Evolutionary conservation across 768 basidiomycete genomes (phyloP).

Genomic region (Suillus sp.): DNA sequence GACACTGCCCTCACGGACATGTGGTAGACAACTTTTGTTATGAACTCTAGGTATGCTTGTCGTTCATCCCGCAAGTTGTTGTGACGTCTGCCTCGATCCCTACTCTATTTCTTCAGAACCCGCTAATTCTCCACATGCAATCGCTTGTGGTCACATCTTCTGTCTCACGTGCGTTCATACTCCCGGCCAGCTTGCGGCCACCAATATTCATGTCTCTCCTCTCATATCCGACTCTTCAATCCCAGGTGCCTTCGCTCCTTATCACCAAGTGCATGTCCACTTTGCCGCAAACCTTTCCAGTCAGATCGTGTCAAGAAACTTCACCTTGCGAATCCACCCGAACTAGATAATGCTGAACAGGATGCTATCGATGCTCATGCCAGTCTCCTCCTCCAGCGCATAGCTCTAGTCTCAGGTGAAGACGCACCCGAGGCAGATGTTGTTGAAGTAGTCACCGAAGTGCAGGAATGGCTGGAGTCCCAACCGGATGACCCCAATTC

Average conservation of each 20-base stretch:
- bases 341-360: constrained; percentile 35
- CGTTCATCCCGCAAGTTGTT: constrained; percentile 68
- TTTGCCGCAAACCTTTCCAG: constrained; percentile 64
- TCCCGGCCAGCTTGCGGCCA: constrained; percentile 14
- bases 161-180: constrained; percentile 57
- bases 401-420: constrained; percentile 38
- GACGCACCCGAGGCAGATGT: constrained; percentile 36
- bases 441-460: constrained; percentile 45
- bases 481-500: constrained; percentile 42
- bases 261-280: constrained; percentile 57
- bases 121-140: constrained; percentile 62
- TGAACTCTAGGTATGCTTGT: constrained; percentile 52
- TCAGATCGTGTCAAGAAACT: constrained; percentile 63
- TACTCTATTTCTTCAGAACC: constrained; percentile 53
- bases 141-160: constrained; percentile 79
- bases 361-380: constrained; percentile 46
- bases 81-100: constrained; percentile 74
- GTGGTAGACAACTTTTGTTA: constrained; percentile 16
- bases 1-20: not conserved
- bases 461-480: constrained; percentile 52
- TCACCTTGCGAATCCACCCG: constrained; percentile 57
- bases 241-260: constrained; percentile 60
- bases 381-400: constrained; percentile 37
- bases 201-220: constrained; percentile 8
- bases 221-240: constrained; percentile 11